These are phyloP conservation scores for Geum urbanum DNA, from an alignment of 306 rosid genomes.

Conservation along the genomic window DNA sequence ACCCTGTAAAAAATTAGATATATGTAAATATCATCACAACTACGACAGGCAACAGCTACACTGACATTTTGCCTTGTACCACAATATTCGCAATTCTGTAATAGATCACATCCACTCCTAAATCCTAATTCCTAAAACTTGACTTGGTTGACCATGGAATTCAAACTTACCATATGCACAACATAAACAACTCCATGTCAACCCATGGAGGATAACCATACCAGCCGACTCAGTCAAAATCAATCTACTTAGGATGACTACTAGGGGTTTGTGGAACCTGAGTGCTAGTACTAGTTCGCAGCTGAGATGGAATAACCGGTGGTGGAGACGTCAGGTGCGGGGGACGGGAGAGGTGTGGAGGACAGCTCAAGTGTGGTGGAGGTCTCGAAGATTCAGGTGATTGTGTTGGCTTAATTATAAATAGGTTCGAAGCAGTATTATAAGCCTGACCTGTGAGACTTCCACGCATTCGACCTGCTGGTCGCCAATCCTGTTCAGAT, in stretches of 20 bases:
- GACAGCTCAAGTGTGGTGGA: constrained; percentile 13
- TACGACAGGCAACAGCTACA: neutral
- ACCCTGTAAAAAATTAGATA: neutral
- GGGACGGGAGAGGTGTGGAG: constrained; percentile 11
- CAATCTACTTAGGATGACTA: constrained; percentile 4
- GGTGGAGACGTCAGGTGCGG: constrained; percentile 17
- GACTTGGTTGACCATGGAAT: neutral
- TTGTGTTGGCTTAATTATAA: constrained; percentile 58
- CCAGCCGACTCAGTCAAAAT: neutral
- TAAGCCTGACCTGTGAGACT: constrained; percentile 53
- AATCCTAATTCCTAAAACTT: neutral
- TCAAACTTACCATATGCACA: constrained; percentile 4
- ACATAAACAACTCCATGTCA: neutral
- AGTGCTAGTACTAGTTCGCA: constrained; percentile 10
- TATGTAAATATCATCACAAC: neutral
- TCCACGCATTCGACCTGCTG: constrained; percentile 80
- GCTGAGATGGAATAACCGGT: constrained; percentile 20
- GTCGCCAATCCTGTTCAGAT: constrained; percentile 58
- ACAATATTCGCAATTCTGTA: neutral
- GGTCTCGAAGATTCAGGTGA: constrained; percentile 29
- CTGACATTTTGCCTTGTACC: neutral
- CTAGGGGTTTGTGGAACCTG: constrained; percentile 1
- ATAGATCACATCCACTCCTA: neutral
- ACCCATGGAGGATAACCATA: neutral
- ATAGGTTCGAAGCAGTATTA: constrained; percentile 38